Evolutionary conservation across 148 eudicot species (phyloP).

Genomic region (Diospyros lotus): DNA sequence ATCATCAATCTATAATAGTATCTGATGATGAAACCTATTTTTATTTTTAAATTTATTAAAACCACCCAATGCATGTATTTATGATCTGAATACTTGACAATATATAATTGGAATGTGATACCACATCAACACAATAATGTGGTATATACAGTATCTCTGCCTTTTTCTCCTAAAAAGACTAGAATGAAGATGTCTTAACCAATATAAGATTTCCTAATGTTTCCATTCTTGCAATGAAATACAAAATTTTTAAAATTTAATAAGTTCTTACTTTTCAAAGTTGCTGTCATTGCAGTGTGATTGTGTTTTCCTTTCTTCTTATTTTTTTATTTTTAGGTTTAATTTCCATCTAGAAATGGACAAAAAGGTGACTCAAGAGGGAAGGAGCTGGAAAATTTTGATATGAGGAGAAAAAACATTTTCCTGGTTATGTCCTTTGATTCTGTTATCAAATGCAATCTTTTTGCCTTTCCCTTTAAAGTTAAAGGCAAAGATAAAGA

Average conservation of each 20-base stretch:
- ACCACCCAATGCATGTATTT: too few species aligned
- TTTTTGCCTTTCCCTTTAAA: neutral
- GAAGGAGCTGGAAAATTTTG: neutral
- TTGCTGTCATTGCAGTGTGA: neutral
- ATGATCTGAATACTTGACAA: too few species aligned
- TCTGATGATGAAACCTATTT: too few species aligned
- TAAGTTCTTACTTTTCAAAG: neutral
- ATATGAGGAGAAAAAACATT: neutral
- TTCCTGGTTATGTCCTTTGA: neutral
- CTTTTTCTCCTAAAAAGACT: neutral
- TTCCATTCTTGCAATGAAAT: neutral
- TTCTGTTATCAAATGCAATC: neutral
- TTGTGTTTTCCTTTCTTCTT: neutral
- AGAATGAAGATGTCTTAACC: neutral
- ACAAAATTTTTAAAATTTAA: neutral
- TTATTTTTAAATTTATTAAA: too few species aligned
- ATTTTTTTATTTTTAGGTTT: too few species aligned
- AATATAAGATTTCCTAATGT: neutral
- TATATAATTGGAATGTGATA: too few species aligned
- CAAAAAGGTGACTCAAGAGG: neutral
- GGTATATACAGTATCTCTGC: neutral
- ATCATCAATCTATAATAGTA: too few species aligned
- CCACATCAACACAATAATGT: neutral
- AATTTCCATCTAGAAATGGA: neutral
- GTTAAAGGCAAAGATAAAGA: neutral